Evolutionary conservation across 2,329 filamentous ascomycete genomes (phyloP).

Genomic region (Diplocarpon rosae): DNA sequence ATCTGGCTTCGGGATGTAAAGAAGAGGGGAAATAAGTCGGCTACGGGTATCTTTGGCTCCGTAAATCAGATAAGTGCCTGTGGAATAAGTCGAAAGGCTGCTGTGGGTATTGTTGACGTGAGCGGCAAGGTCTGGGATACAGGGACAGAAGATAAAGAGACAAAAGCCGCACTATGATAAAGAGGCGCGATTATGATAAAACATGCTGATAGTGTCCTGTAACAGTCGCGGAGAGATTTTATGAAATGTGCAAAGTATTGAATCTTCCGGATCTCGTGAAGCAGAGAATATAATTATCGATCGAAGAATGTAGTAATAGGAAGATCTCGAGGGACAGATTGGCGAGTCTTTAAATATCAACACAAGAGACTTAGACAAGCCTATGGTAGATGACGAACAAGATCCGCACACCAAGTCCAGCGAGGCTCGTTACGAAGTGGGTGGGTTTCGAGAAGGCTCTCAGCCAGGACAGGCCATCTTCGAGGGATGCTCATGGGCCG

Average conservation of each 20-base stretch:
- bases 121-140: slow-evolving; percentile 51
- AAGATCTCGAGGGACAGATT: slow-evolving; percentile 9
- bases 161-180: slow-evolving; percentile 25
- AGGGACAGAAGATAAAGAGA: slow-evolving; percentile 37
- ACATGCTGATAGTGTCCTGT: slow-evolving; percentile 23
- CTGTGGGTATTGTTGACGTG: slow-evolving; percentile 44
- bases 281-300: slow-evolving; percentile 14
- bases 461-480: too few relatives aligned
- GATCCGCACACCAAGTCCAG: neutral
- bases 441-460: too few relatives aligned
- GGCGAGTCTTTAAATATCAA: slow-evolving; percentile 2
- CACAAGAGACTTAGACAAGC: neutral
- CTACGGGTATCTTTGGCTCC: slow-evolving; percentile 43
- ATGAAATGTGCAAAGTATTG: slow-evolving; percentile 21
- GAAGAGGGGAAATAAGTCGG: slow-evolving; percentile 37
- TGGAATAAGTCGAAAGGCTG: slow-evolving; percentile 45
- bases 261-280: slow-evolving; percentile 19
- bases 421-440: neutral
- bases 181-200: slow-evolving; percentile 30
- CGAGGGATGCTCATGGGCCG: too few relatives aligned
- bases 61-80: slow-evolving; percentile 73
- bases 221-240: slow-evolving; percentile 24
- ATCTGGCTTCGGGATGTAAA: slow-evolving; percentile 46
- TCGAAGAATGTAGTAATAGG: slow-evolving; percentile 3
- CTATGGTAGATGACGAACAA: too few relatives aligned